phyloP scores from a whole-genome alignment of 805 yeast genomes.

The Brettanomyces anomalus region DNA sequence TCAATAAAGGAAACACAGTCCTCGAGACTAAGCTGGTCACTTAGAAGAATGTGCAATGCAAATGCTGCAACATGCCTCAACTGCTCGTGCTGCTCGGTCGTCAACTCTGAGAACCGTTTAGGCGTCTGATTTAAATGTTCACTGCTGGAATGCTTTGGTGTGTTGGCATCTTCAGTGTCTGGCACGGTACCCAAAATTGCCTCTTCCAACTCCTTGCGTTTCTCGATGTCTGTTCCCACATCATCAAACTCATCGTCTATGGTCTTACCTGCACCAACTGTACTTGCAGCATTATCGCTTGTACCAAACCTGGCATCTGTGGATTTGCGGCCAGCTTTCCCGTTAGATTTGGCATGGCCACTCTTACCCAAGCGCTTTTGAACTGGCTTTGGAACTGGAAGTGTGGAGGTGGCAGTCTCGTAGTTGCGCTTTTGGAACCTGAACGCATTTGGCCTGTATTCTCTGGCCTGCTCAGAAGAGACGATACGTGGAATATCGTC shows the following conservation, averaged over 20 bases:
- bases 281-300: too few relatives aligned
- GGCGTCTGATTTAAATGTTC: not conserved
- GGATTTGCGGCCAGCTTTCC: too few relatives aligned
- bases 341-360: too few relatives aligned
- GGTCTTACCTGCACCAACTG: too few relatives aligned
- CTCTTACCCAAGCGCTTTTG: conserved; percentile 5
- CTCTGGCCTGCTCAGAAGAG: conserved; percentile 94
- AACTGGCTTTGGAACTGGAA: conserved; percentile 25
- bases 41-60: conserved; percentile 32
- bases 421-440: conserved; percentile 53
- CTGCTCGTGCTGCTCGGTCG: conserved; percentile 46
- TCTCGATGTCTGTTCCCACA: not conserved
- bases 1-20: conserved; percentile 35
- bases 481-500: conserved; percentile 97
- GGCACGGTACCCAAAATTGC: not conserved
- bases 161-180: too few relatives aligned
- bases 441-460: conserved; percentile 86
- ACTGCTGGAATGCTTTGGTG: not conserved
- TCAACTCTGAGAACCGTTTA: conserved; percentile 51
- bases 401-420: conserved; percentile 27
- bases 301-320: too few relatives aligned
- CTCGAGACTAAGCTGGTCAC: conserved; percentile 25
- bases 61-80: conserved; percentile 52
- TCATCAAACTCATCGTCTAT: too few relatives aligned
- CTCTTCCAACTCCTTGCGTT: not conserved